Evolutionary conservation across 2,329 filamentous ascomycete species (phyloP), one percentile per base, ranked within the genome.

Genomic region (Aspergillus sp.): DNA sequence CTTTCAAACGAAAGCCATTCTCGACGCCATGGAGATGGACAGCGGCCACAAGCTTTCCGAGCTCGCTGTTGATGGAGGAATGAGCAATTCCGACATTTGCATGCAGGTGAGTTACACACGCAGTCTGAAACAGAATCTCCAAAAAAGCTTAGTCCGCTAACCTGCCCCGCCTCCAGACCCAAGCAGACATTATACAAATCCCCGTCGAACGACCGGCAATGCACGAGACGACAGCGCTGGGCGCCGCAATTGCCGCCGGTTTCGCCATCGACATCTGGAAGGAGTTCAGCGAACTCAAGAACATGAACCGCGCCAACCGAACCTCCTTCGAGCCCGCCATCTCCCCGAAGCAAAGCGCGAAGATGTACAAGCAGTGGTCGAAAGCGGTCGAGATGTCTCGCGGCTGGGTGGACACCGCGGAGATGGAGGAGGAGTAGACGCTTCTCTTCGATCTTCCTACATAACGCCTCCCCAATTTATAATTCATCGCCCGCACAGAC

Each of bases 1-100:
- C 80, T 96, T 91, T 82, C 93, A 97, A 78, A 96, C 92, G 25
- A 93, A 93, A 70, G 93, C 93, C 23, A 96, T 97, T 70, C 85
- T 97, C 25, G 89, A 95, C 72, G 92, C 93, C 64, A 97, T 97
- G 93, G 91, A 91, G 72, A 87, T 89, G 69, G 93, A 96, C 78
- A 93, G 89, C 57, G 88, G 89, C 41, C 89, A 93, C 73, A 86
- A 87, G 65, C 84, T 97, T 34, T 84, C 87, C 61, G 86, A 89
- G 66, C 83, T 97, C 48, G 89, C 91, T 38, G 93, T 96, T 48
- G 93, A 97, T 72, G 93, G 93, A 60, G 93, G 93, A 61, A 91
- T 97, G 84, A 93, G 90, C 70, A 94, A 92, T 78, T 94, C 91
- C 11, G 90, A 93, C 73, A 83, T 96, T 59, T 92, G 89, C 79